Evolutionary conservation across 805 yeast species (phyloP).

Genomic region (Wickerhamiella hasegawae): DNA sequence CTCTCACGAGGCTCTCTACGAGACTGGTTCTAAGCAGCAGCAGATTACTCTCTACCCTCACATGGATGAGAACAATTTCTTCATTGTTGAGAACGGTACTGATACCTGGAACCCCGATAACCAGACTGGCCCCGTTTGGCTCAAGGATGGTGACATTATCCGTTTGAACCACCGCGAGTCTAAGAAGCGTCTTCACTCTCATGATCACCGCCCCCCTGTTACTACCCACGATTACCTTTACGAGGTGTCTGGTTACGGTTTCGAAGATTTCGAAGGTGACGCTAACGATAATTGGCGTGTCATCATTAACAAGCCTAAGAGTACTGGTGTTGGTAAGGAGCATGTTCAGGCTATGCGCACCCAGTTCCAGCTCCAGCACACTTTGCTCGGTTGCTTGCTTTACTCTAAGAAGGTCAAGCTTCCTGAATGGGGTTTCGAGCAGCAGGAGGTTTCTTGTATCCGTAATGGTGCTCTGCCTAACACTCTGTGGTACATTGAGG

Average conservation of each 20-base stretch:
- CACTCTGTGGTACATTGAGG: slow-evolving; percentile 63
- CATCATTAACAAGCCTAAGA: slow-evolving; percentile 28
- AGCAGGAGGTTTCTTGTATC: slow-evolving; percentile 80
- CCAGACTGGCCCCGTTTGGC: slow-evolving; percentile 26
- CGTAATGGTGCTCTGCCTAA: slow-evolving; percentile 52
- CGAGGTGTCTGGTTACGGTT: slow-evolving; percentile 66
- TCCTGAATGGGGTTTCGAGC: slow-evolving; percentile 75
- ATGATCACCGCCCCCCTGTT: slow-evolving; percentile 68
- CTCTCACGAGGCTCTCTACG: slow-evolving; percentile 63
- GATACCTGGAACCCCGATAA: slow-evolving; percentile 16
- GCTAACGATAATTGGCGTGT: slow-evolving; percentile 56
- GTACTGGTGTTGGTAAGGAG: slow-evolving; percentile 24
- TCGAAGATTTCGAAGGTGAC: slow-evolving; percentile 45
- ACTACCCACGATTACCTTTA: slow-evolving; percentile 80
- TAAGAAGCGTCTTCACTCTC: slow-evolving; percentile 51
- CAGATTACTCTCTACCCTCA: slow-evolving; percentile 65
- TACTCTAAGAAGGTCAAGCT: slow-evolving; percentile 57
- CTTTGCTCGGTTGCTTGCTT: slow-evolving; percentile 50
- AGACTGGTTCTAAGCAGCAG: slow-evolving; percentile 89
- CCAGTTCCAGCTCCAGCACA: slow-evolving; percentile 54
- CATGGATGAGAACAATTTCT: slow-evolving; percentile 47
- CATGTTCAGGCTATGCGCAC: slow-evolving; percentile 42
- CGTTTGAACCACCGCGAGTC: slow-evolving; percentile 59
- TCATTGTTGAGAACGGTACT: slow-evolving; percentile 47
- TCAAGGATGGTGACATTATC: slow-evolving; percentile 40